A percentile compares a stretch with the other conserved stretches of the same genome.
These are phyloP conservation scores for Taxillus chinensis DNA, from an alignment of 164 flowering plant genomes.

Conservation along the genomic window DNA sequence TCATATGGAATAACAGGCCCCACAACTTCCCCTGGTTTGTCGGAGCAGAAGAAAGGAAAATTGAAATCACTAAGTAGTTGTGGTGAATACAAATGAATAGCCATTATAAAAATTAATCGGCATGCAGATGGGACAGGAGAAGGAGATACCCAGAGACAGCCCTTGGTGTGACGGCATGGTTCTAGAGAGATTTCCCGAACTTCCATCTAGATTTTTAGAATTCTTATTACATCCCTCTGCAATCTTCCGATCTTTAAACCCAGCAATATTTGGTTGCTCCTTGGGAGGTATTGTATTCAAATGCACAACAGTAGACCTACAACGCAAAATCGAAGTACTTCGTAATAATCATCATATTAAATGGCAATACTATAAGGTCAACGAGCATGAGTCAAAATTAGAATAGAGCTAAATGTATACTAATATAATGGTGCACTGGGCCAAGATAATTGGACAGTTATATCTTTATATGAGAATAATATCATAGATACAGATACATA, in stretches of 20 bases:
- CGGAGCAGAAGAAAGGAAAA: slow-evolving; percentile 19
- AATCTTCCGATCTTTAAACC: slow-evolving; percentile 29
- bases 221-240: slow-evolving; percentile 24
- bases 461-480: too few relatives aligned
- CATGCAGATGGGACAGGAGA: neutral
- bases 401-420: too few relatives aligned
- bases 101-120: too few relatives aligned
- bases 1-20: slow-evolving; percentile 53
- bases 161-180: slow-evolving; percentile 36
- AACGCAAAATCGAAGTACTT: slow-evolving; percentile 4
- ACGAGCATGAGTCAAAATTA: too few relatives aligned
- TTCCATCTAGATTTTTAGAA: slow-evolving; percentile 29
- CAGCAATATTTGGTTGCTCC: slow-evolving; percentile 30
- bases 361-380: neutral
- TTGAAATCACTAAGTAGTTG: neutral
- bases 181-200: slow-evolving; percentile 34
- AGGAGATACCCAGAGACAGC: slow-evolving; percentile 31
- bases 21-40: slow-evolving; percentile 56
- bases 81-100: too few relatives aligned
- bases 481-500: too few relatives aligned
- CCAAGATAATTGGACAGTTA: too few relatives aligned
- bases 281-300: slow-evolving; percentile 48
- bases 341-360: neutral
- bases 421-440: neutral
- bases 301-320: slow-evolving; percentile 72